Evolutionary conservation across 2,329 filamentous ascomycete species (phyloP).

Genomic region (Phaeophleospora eucalypticola): DNA sequence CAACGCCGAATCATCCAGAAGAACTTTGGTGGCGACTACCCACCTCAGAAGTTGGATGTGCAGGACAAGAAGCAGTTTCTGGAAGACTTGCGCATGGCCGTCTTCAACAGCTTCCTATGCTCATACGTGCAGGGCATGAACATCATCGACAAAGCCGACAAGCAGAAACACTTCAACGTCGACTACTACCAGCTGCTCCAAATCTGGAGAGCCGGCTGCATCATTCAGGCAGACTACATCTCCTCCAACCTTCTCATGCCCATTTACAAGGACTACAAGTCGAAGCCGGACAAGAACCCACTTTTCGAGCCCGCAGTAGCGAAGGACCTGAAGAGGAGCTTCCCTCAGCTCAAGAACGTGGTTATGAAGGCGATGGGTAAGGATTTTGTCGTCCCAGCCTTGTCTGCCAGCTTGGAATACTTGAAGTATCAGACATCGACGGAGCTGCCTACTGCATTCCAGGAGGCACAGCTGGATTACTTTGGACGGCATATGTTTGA

Average conservation of each 20-base stretch:
- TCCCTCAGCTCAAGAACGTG: slow-evolving; percentile 52
- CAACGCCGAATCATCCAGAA: slow-evolving; percentile 52
- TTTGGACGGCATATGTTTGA: slow-evolving; percentile 67
- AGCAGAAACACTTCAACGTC: slow-evolving; percentile 57
- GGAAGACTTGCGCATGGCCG: slow-evolving; percentile 56
- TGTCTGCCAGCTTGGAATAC: slow-evolving; percentile 63
- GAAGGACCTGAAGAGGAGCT: slow-evolving; percentile 50
- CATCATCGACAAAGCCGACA: slow-evolving; percentile 57
- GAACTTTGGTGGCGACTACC: slow-evolving; percentile 41
- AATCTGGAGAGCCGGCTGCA: slow-evolving; percentile 68
- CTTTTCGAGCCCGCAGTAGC: slow-evolving; percentile 47
- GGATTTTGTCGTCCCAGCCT: slow-evolving; percentile 58
- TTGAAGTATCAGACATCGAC: slow-evolving; percentile 60
- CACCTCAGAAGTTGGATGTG: slow-evolving; percentile 32
- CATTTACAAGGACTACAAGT: slow-evolving; percentile 36
- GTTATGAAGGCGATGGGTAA: slow-evolving; percentile 52
- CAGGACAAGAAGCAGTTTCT: slow-evolving; percentile 44
- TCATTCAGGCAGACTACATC: slow-evolving; percentile 65
- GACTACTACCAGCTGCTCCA: slow-evolving; percentile 50
- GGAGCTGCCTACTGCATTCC: slow-evolving; percentile 62
- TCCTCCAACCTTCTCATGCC: slow-evolving; percentile 52
- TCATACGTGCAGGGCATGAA: slow-evolving; percentile 65
- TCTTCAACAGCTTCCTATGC: slow-evolving; percentile 58
- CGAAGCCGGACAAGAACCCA: slow-evolving; percentile 44
- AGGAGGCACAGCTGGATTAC: slow-evolving; percentile 67